Base-by-base conservation (phyloP, 2,329 filamentous ascomycete genomes). In the Fusarium duplospermum region DNA sequence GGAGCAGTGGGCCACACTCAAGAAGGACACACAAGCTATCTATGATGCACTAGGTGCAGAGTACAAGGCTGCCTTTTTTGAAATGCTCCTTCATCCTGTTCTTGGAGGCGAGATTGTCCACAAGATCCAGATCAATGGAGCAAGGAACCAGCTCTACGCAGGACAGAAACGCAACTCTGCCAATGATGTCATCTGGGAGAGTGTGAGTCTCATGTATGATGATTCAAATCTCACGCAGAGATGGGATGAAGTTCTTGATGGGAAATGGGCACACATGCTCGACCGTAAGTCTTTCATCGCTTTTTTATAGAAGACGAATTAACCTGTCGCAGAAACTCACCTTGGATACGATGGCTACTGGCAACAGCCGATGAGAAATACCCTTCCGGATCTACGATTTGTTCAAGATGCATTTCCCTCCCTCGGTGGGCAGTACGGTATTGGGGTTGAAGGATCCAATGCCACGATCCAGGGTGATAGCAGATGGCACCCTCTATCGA, bases 331-430 rank as follows among this genome's bases (percentile, higher is more conserved):
- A 83, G 82, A 89, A 83, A 88, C 87, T 0, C 88, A 89, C 73
- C 80, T 89, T 10, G 87, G 87, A 22, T 89, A 87, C 56, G 83
- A 88, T 62, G 85, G 84, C 0, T 79, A 80, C 80, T 89, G 91
- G 91, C 92, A 94, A 81, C 92, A 93, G 79, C 91, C 92, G 1
- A 93, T 93, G 92, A 86, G 91, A 36, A 92, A 94, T 77, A 87
- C 88, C 0, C 86, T 92, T 1, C 91, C 92, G 0, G 87, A 89
- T 7, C 66, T 80, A 22, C 56, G 71, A 5, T 80, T 75, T n/a
- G 77, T 80, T 4, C 79, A 80, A 20, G 92, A 9, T 86, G 91
- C 63, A 84, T 94, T 64, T 90, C 91, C 24, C 84, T 94, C 52
- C 84, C 72, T 76, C 22, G 75, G 85, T 56, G 81, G 81, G 0